These are phyloP conservation scores for Melampsora larici-populina DNA, from an alignment of 1,284 basidiomycete species.

Conservation along the genomic window DNA sequence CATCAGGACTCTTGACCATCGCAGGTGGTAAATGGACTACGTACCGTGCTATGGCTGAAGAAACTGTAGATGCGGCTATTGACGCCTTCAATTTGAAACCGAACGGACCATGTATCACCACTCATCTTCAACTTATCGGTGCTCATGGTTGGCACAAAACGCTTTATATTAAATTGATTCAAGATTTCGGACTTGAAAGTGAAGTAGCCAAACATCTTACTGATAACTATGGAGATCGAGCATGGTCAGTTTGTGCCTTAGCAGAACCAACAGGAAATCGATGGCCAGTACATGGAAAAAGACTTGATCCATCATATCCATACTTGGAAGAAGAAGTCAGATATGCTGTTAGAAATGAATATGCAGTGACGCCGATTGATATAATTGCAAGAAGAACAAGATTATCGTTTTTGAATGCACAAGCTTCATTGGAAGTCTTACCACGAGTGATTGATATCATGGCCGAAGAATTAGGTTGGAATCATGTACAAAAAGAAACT, in stretches of 20 bases:
- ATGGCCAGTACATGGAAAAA: constrained; percentile 81
- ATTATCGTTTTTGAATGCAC: constrained; percentile 86
- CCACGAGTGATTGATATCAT: constrained; percentile 88
- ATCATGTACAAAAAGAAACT: constrained; percentile 59
- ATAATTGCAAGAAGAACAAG: constrained; percentile 87
- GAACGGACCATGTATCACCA: constrained; percentile 66
- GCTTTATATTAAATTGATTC: constrained; percentile 95
- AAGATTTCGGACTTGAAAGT: constrained; percentile 76
- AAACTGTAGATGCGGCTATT: constrained; percentile 86
- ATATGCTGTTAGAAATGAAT: constrained; percentile 86
- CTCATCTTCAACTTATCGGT: constrained; percentile 78
- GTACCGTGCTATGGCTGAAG: constrained; percentile 91
- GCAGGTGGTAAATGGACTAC: constrained; percentile 99
- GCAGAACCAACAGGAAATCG: constrained; percentile 71
- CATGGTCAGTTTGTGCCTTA: constrained; percentile 86
- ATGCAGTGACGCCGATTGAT: constrained; percentile 83
- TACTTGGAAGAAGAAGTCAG: constrained; percentile 92
- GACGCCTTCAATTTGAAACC: constrained; percentile 70
- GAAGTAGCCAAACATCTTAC: constrained; percentile 90
- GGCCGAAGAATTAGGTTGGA: constrained; percentile 80
- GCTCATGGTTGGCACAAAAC: constrained; percentile 90
- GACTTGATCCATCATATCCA: constrained; percentile 73
- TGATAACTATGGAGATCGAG: constrained; percentile 91
- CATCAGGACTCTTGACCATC: constrained; percentile 82
- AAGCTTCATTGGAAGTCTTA: constrained; percentile 76